These are phyloP conservation scores for Geranium brycei DNA, from an alignment of 345 rosid species.

Conservation along the genomic window DNA sequence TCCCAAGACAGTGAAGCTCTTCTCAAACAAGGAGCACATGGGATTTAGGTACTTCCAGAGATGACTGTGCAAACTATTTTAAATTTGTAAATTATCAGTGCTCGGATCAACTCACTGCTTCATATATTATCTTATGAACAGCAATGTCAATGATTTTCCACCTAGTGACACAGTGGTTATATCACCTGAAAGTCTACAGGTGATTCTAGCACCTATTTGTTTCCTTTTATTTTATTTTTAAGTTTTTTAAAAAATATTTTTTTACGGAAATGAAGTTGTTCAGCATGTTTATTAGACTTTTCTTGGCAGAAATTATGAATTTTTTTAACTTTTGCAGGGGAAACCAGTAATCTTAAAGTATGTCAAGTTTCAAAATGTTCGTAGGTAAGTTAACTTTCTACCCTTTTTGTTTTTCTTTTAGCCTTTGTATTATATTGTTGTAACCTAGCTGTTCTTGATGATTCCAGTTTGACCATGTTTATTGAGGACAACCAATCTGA, in stretches of 20 bases:
- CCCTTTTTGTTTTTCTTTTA: too few relatives aligned
- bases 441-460: neutral
- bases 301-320: neutral
- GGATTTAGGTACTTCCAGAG: constrained; percentile 59
- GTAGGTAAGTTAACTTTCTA: constrained; percentile 37
- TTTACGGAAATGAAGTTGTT: neutral
- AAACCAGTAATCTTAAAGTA: constrained; percentile 70
- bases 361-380: constrained; percentile 97
- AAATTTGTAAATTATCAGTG: constrained; percentile 3
- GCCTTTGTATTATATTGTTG: too few relatives aligned
- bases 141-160: constrained; percentile 82
- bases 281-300: too few relatives aligned
- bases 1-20: constrained; percentile 82
- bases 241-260: too few relatives aligned
- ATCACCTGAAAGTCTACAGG: constrained; percentile 68
- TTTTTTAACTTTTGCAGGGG: constrained; percentile 31
- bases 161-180: constrained; percentile 63
- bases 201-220: constrained; percentile 3
- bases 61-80: neutral
- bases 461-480: constrained; percentile 71
- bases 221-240: neutral
- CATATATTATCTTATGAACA: constrained; percentile 21
- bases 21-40: constrained; percentile 90
- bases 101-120: neutral
- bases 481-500: constrained; percentile 85